Base-by-base conservation (phyloP, 257 asterid genomes). In the Solanum corneliomulleri region DNA sequence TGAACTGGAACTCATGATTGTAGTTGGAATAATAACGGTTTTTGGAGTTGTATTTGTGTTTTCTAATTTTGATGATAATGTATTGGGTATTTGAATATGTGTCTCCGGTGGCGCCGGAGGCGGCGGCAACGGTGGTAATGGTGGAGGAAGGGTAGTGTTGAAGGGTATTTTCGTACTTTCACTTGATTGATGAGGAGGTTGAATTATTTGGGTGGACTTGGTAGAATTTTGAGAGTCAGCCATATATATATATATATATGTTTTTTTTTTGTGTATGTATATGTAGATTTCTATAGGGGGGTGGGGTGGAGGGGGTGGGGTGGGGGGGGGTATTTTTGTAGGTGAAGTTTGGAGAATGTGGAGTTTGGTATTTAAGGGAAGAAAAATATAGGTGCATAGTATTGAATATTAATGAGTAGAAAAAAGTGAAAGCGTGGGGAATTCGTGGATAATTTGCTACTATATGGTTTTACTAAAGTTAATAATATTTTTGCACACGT, bases 391-490 rank as follows among this genome's bases (percentile, higher is more conserved):
- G 84, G 84, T 70, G 76, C n/a, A 31, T 68, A 33, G 69, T 64
- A 74, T 23, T 52, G 62, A 18, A 74, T 23, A 35, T 62, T 44
- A 3, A 25, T 25, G 64, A 6, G 25, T 15, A 0, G 10, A 39
- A 44, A 80, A 87, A 87, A 85, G 86, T 49, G 81, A 89, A 91
- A 76, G 89, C 94, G 97, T 90, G 95, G 94, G 93, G 44, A 89
- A 88, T 85, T 92, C 94, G 95, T 91, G 94, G 97, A 35, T 72
- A 45, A 49, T 37, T 72, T 47, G 62, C 68, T 13, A 85, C 14
- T 44, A 4, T 88, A 74, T 85, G 88, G 89, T 81, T 87, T 71
- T 70, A 31, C 16, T 37, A 71, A 16, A 62, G 71, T 58, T 11
- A 3, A 13, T 16, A 41, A 41, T 27, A 47, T 35, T 66, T 77